Percentiles rank a stretch among this genome's conserved stretches.
Conservation (phyloP, 495 filamentous ascomycete species). For the Penicillium soppii region DNA sequence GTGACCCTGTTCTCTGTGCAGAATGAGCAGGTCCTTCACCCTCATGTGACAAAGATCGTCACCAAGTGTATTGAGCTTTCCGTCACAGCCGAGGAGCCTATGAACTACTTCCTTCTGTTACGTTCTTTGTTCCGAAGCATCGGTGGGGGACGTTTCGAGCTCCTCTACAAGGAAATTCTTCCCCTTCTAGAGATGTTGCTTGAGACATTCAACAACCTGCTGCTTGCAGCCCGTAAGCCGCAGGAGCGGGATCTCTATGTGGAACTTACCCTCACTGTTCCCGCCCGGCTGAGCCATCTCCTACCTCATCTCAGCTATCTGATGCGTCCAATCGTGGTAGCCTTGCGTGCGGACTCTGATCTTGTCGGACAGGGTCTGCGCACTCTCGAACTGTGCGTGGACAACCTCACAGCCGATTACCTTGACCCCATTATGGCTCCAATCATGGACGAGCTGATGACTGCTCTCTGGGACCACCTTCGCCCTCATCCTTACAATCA, state of each 20-base stretch:
- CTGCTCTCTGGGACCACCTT: constrained; percentile 91
- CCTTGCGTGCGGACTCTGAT: constrained; percentile 85
- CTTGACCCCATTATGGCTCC: constrained; percentile 98
- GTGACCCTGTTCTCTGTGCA: constrained; percentile 92
- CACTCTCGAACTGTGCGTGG: constrained; percentile 94
- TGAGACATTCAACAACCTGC: constrained; percentile 91
- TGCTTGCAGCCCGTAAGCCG: constrained; percentile 84
- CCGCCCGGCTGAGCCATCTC: constrained; percentile 90
- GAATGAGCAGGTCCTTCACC: constrained; percentile 92
- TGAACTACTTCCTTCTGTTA: constrained; percentile 96
- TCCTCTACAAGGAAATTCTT: constrained; percentile 95
- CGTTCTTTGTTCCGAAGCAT: constrained; percentile 94
- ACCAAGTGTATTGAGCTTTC: constrained; percentile 95
- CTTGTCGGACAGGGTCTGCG: constrained; percentile 91
- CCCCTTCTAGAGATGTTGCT: constrained; percentile 95
- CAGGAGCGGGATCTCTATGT: constrained; percentile 94
- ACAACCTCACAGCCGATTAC: constrained; percentile 97
- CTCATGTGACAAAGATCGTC: constrained; percentile 94
- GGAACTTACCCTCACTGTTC: constrained; percentile 93
- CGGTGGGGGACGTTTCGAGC: constrained; percentile 94
- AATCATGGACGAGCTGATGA: constrained; percentile 97
- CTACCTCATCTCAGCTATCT: constrained; percentile 95
- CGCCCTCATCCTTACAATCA: constrained; percentile 91
- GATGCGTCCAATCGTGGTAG: constrained; percentile 96
- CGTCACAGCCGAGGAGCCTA: constrained; percentile 91